phyloP scores from a whole-genome alignment of 306 rosid genomes.

The Fagus sylvatica region DNA sequence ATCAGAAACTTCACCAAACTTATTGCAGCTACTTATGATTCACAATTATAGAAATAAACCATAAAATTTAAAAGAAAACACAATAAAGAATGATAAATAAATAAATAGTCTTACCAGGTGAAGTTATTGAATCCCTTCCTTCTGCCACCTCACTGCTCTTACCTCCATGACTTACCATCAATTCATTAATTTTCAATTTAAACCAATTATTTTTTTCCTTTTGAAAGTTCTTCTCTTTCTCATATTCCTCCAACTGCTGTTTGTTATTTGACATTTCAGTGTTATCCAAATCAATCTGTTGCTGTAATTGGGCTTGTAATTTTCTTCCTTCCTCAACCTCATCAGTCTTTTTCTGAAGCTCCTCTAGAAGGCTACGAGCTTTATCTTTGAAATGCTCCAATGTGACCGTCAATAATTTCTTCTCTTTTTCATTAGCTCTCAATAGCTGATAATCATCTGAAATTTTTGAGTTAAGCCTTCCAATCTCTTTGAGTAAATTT shows the following conservation, averaged over 20 bases:
- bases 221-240: conserved; percentile 41
- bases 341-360: conserved; percentile 25
- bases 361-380: conserved; percentile 22
- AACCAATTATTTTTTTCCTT: conserved; percentile 29
- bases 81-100: background rate
- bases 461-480: conserved; percentile 29
- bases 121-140: conserved; percentile 34
- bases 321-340: conserved; percentile 45
- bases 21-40: background rate
- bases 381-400: conserved; percentile 40
- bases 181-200: conserved; percentile 44
- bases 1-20: conserved; percentile 1
- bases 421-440: conserved; percentile 45
- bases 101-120: conserved; percentile 46
- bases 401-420: conserved; percentile 24
- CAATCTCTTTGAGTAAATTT: conserved; percentile 29
- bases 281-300: conserved; percentile 18
- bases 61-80: background rate
- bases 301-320: conserved; percentile 17
- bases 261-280: conserved; percentile 31
- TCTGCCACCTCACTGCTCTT: conserved; percentile 17
- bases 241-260: conserved; percentile 27
- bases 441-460: conserved; percentile 17
- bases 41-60: background rate
- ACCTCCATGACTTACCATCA: conserved; percentile 27